phyloP scores from a whole-genome alignment of 345 rosid species.

The Gossypium bickii region DNA sequence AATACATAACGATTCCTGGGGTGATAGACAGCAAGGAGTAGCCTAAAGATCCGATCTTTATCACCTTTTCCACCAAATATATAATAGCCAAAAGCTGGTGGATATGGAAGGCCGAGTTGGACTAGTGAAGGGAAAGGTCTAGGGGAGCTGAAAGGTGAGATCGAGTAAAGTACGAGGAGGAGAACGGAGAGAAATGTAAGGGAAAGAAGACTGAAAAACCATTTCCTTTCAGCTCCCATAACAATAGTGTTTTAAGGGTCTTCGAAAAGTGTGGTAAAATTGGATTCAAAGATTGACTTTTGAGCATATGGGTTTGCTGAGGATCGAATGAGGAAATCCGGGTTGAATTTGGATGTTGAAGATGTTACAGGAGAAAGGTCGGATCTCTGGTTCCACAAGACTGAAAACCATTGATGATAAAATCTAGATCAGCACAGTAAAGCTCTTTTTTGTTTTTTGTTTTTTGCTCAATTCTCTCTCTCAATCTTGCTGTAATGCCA shows the following conservation, averaged over 20 bases:
- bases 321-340: not conserved
- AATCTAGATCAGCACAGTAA: conserved; percentile 14
- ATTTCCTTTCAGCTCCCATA: conserved; percentile 95
- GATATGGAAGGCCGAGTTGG: conserved; percentile 72
- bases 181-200: conserved; percentile 62
- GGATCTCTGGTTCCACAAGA: conserved; percentile 6
- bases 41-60: conserved; percentile 64
- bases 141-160: conserved; percentile 68
- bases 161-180: conserved; percentile 66
- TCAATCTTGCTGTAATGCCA: not conserved
- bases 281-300: conserved; percentile 22
- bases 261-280: conserved; percentile 5
- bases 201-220: conserved; percentile 85
- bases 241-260: not conserved
- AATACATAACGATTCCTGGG: conserved; percentile 88
- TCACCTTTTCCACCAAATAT: conserved; percentile 78
- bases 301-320: conserved; percentile 34
- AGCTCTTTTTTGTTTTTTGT: not conserved
- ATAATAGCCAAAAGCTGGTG: conserved; percentile 91
- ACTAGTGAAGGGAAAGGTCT: conserved; percentile 62
- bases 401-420: conserved; percentile 10
- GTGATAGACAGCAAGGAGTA: conserved; percentile 85
- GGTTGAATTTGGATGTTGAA: conserved; percentile 4
- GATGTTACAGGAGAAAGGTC: conserved; percentile 3
- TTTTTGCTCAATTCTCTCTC: conserved; percentile 3